Evolutionary conservation across 2,329 filamentous ascomycete genomes (phyloP).

Genomic region (Arthrobotrys megalospora): DNA sequence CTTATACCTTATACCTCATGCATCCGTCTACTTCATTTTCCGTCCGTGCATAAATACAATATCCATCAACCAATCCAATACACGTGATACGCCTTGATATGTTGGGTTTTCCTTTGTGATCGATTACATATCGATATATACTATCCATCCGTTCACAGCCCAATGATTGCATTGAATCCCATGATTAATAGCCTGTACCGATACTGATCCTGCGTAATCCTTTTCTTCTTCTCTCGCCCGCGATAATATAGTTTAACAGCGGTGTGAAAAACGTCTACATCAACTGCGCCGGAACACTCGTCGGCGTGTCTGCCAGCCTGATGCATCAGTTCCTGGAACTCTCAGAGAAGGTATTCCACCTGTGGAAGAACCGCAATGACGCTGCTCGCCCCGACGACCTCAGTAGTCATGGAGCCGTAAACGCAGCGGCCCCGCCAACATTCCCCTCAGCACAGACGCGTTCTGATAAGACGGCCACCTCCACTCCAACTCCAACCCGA

Average conservation of each 20-base stretch:
- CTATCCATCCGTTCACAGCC: background rate
- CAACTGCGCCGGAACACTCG: constrained; percentile 46
- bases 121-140: background rate
- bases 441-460: background rate
- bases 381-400: constrained; percentile 30
- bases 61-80: background rate
- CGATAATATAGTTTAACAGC: constrained; percentile 27
- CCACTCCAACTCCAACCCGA: background rate
- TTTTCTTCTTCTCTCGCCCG: background rate
- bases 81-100: constrained; percentile 18
- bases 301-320: constrained; percentile 30
- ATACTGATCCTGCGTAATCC: constrained; percentile 10
- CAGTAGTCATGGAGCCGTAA: background rate
- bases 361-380: constrained; percentile 50
- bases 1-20: background rate
- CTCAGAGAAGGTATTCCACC: constrained; percentile 51
- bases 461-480: background rate
- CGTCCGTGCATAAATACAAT: constrained; percentile 2
- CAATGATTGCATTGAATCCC: constrained; percentile 5
- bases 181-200: background rate
- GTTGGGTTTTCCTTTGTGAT: background rate
- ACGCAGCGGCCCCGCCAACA: background rate
- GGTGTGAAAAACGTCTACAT: constrained; percentile 45
- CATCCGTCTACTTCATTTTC: background rate
- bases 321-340: constrained; percentile 50